Conservation (phyloP, 2,329 filamentous ascomycete genomes). For the Orbilia oligospora region DNA sequence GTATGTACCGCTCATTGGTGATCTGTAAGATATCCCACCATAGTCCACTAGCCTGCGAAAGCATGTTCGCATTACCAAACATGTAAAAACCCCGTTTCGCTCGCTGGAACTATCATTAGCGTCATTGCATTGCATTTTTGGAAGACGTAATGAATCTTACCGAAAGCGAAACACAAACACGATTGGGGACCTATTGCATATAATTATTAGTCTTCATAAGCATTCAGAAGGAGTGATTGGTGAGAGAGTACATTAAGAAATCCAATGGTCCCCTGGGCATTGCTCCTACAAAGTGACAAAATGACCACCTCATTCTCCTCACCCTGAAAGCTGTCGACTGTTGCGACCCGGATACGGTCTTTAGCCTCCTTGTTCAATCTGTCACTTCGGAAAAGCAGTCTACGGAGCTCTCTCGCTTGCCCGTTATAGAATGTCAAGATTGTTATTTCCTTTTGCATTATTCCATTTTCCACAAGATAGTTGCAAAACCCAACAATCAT, state of each 20-base stretch:
- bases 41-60: constrained; percentile 69
- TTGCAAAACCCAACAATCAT: constrained; percentile 82
- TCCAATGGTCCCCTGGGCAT: constrained; percentile 74
- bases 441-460: constrained; percentile 76
- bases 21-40: constrained; percentile 71
- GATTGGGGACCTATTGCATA: constrained; percentile 68
- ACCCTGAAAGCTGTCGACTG: constrained; percentile 90
- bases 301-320: constrained; percentile 90
- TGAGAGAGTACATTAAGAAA: constrained; percentile 75
- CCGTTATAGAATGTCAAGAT: constrained; percentile 90
- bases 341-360: constrained; percentile 75
- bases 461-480: constrained; percentile 80
- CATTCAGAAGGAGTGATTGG: not conserved
- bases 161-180: constrained; percentile 75
- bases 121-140: not conserved
- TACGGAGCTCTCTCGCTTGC: constrained; percentile 78
- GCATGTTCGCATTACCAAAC: constrained; percentile 79
- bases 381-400: constrained; percentile 68
- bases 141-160: constrained; percentile 18
- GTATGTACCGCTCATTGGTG: constrained; percentile 65
- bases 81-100: constrained; percentile 85
- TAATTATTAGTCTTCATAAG: not conserved
- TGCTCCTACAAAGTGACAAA: constrained; percentile 84
- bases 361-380: constrained; percentile 64
- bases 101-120: constrained; percentile 68